Evolutionary conservation across 805 yeast genomes (phyloP), one percentile per base, ranked within the genome.

Genomic region (Pichia nanzhaoensis): DNA sequence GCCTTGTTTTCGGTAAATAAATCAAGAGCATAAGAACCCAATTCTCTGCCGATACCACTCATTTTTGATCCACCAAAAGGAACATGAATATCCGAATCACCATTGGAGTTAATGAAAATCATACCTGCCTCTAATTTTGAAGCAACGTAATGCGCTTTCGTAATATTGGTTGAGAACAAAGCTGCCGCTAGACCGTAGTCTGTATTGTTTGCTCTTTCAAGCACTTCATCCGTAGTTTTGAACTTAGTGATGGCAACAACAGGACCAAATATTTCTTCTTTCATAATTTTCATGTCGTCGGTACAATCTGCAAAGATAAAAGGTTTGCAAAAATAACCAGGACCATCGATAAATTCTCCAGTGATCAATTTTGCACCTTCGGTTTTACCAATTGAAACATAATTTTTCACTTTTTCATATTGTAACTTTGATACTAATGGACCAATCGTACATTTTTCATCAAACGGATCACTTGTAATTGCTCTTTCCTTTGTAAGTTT

Each of bases 201-300:
- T 34, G 87, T 72, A 61, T 74, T 73, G 63, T 84, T 84, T 32
- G 90, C 88, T 64, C 74, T 67, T 39, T 66, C 65, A 47, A 83
- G 70, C 46, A 72, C 89, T 58, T 84, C 87, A 46, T 80, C 85
- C 45, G 73, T 67, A 45, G 81, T 75, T 56, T 67, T 67, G 67
- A 84, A 84, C 65, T 81, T 83, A 52, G 81, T 67, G 47, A 81
- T 71, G 19, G 85, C 72, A 41, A 82, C 84, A 47, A 84, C 89
- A 34, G 93, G 93, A 42, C 93, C 93, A 52, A 84, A 84, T 53
- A 84, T 83, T 66, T 84, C 93, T 57, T 84, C 90, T 56, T 66
- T 74, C 49, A 77, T 78, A 55, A 84, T 78, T 51, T 67, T 65
- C 80, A 80, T 78, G 54, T 75, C 74, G 62, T 80, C 82, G 4